Conservation (phyloP, 176 grass and related monocot genomes). For the Typha latifolia region DNA sequence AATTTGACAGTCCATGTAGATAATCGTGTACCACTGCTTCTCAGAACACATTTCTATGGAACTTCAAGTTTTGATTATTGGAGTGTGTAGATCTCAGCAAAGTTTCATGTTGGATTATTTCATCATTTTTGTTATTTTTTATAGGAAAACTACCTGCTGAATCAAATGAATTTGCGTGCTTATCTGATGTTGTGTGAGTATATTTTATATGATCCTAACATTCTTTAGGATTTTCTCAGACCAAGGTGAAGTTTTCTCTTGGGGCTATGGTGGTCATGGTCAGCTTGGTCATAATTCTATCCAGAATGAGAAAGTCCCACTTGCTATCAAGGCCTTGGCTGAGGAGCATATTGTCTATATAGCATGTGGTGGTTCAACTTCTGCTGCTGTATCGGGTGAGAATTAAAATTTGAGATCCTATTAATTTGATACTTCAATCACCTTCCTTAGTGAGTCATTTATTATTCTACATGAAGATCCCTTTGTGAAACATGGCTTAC, state of each 20-base stretch:
- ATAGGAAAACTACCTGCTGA: too few relatives aligned
- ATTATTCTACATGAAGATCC: not conserved
- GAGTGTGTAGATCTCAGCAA: too few relatives aligned
- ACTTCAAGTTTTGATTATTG: too few relatives aligned
- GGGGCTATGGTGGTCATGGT: constrained; percentile 84
- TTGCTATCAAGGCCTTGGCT: constrained; percentile 59
- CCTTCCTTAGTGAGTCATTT: constrained; percentile 4
- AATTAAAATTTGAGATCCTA: not conserved
- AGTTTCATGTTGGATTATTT: too few relatives aligned
- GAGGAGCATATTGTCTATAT: constrained; percentile 57
- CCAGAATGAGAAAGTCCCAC: constrained; percentile 70
- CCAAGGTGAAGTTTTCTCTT: constrained; percentile 76
- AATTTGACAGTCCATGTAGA: too few relatives aligned
- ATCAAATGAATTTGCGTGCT: too few relatives aligned
- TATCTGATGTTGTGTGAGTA: too few relatives aligned
- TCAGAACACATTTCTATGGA: too few relatives aligned
- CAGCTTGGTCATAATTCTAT: constrained; percentile 70
- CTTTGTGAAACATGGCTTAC: not conserved
- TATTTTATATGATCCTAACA: not conserved
- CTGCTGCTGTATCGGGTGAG: constrained; percentile 87
- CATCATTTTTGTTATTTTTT: too few relatives aligned
- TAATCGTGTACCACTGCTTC: too few relatives aligned
- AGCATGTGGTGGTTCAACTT: constrained; percentile 88
- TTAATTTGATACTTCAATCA: not conserved
- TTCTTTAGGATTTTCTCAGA: constrained; percentile 30